Base-by-base conservation (phyloP, 176 grass and related monocot species). In the Musa schizocarpa region DNA sequence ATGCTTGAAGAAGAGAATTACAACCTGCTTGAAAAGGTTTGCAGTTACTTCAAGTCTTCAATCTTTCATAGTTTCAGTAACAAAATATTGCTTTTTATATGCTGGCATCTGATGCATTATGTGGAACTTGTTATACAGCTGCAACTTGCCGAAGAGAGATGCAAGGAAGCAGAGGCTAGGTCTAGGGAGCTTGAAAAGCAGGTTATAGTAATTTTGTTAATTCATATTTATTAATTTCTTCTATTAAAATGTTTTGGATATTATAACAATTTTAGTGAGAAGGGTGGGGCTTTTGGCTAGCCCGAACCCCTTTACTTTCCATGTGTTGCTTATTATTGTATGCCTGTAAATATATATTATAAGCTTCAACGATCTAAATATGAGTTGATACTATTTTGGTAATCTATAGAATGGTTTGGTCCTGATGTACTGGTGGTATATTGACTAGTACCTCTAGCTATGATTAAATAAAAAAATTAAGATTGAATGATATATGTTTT, bases 1-100 rank as follows among this genome's bases (percentile, higher is more conserved):
- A 87, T 94, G 85, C 64, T 98, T 67, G 89, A 98, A 89, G 95
- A 98, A 74, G 95, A 98, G 82, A 94, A 98, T 63, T 88, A 91
- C 50, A 91, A 77, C 78, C 90, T 98, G 78, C 80, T 91, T 78
- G 86, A 91, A 76, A 93, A 89, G 90, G 95, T 98, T 23, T 21
- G 72, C 51, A 17, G 74, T 34, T 84, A 13, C 17, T 52, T 77
- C 20, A 55, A 80, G 55, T 83, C 13, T 74, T 43, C 34, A 43
- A 43, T 43, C 4, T 43, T 43, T 43, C 34, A 43, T 43, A 43
- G 34, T 6, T 43, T 65, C 79, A 80, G 16, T 5, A 66, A 43
- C 56, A 68, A 67, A 56, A 72, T 81, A 66, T 3, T 11, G 74
- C 23, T 14, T 54, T 54, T 21, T 75, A 43, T 59, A 19, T 61